Base-by-base conservation (phyloP, 257 asterid genomes). In the Fraxinus anomala region DNA sequence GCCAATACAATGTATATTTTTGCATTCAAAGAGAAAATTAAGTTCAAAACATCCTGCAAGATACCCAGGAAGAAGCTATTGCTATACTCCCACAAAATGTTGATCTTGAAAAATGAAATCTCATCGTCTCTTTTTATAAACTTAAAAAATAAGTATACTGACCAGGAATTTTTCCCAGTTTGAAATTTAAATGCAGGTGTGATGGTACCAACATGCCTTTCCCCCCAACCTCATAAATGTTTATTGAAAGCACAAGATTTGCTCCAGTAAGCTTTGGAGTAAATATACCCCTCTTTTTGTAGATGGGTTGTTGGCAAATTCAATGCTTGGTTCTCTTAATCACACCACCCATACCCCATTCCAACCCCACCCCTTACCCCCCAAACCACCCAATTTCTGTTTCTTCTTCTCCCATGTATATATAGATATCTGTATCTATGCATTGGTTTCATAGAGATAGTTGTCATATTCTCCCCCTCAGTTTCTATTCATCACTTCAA, bases 151-250 rank as follows among this genome's bases (percentile, higher is more conserved):
- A 1, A 37, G 4, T 17, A 26, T 63, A 74, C 56, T 73, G 76
- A 77, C 6, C 77, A 70, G 24, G 34, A 33, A 75, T 68, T 24
- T 42, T 28, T 39, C 34, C 33, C 3, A 68, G 76, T 90, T 89
- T 82, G 89, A 89, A 89, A 87, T 89, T 83, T 83, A 87, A 91
- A 82, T 69, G 80, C 70, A 82, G 79, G 81, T 84, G 86, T 82
- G 87, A 86, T 83, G 82, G 87, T 79, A 85, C 63, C 76, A 80
- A 70, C 83, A 81, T 82, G 87, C 86, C 88, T 72, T 88, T 88
- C 82, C 77, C 77, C 86, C 90, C 89, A 86, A 86, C 91, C 91
- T 88, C 87, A 91, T 91, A 89, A 92, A 92, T 92, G 94, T 92
- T 89, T 68, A 86, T 85, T 83, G 81, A 87, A 87, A 84, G 91